Evolutionary conservation across 1,284 basidiomycete genomes (phyloP).

Genomic region (Trichosporon sp.): DNA sequence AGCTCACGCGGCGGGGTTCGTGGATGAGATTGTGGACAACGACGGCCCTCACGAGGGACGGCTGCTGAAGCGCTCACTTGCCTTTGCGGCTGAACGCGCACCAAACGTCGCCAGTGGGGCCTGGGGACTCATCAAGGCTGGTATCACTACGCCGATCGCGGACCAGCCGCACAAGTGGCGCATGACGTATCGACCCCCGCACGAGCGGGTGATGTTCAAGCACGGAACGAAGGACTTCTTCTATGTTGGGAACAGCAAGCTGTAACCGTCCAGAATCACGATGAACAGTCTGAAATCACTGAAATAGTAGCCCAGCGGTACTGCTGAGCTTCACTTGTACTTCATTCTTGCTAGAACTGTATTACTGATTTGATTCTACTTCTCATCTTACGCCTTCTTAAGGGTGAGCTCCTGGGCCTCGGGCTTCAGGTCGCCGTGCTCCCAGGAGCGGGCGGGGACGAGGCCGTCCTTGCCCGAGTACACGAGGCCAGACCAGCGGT

Average conservation of each 20-base stretch:
- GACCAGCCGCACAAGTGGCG: background rate
- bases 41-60: conserved; percentile 57
- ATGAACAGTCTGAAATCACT: too few relatives aligned
- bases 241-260: background rate
- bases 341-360: too few relatives aligned
- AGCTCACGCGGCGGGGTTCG: conserved; percentile 67
- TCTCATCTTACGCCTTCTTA: background rate
- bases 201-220: conserved; percentile 2
- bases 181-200: background rate
- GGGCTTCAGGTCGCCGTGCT: conserved; percentile 4
- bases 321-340: too few relatives aligned
- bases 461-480: conserved; percentile 10
- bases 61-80: conserved; percentile 61
- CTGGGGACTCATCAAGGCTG: conserved; percentile 60
- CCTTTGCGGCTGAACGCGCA: conserved; percentile 56
- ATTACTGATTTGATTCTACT: too few relatives aligned
- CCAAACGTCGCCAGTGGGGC: conserved; percentile 57
- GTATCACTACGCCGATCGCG: background rate
- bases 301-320: too few relatives aligned
- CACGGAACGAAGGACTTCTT: conserved; percentile 2
- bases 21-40: conserved; percentile 69
- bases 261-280: background rate
- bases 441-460: conserved; percentile 1
- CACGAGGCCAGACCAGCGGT: conserved; percentile 26
- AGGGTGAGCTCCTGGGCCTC: conserved; percentile 1